Percentiles rank a stretch among this genome's conserved stretches.
phyloP scores from a whole-genome alignment of 495 filamentous ascomycete genomes.

The Tetracladium marchalianum region DNA sequence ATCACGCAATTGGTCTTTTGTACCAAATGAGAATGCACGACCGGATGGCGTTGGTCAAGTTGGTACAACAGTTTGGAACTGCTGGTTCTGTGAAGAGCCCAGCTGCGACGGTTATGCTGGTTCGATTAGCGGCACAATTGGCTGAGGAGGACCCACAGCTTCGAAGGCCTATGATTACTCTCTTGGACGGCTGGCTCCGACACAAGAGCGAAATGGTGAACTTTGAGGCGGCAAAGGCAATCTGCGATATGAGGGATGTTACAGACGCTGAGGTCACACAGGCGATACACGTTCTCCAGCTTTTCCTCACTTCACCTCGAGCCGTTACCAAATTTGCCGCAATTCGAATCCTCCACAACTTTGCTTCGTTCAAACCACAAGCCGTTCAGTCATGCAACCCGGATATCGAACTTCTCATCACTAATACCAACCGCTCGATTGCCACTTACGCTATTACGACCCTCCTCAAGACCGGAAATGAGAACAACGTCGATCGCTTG shows the following conservation, averaged over 20 bases:
- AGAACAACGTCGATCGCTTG: slow-evolving; percentile 89
- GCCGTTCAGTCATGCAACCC: slow-evolving; percentile 90
- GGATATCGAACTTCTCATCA: slow-evolving; percentile 92
- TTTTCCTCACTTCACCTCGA: slow-evolving; percentile 93
- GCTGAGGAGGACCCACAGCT: slow-evolving; percentile 86
- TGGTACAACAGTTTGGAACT: slow-evolving; percentile 95
- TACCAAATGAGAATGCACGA: slow-evolving; percentile 98
- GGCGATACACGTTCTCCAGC: slow-evolving; percentile 87
- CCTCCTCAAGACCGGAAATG: slow-evolving; percentile 94
- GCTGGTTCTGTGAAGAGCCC: slow-evolving; percentile 91
- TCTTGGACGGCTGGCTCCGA: slow-evolving; percentile 91
- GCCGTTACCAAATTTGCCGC: slow-evolving; percentile 97
- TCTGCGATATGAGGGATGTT: slow-evolving; percentile 88
- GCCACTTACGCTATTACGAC: slow-evolving; percentile 98
- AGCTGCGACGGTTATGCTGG: slow-evolving; percentile 82
- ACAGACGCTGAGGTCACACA: slow-evolving; percentile 86
- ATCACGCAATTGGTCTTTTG: slow-evolving; percentile 93
- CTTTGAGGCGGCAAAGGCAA: slow-evolving; percentile 97
- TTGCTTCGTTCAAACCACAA: slow-evolving; percentile 89
- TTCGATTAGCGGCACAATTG: slow-evolving; percentile 86
- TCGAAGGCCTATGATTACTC: slow-evolving; percentile 86
- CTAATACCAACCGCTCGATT: slow-evolving; percentile 93
- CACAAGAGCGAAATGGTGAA: slow-evolving; percentile 99
- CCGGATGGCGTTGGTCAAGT: slow-evolving; percentile 98
- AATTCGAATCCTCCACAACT: slow-evolving; percentile 91